Evolutionary conservation across 768 basidiomycete species (phyloP).

Genomic region (Steccherinum ochraceum): DNA sequence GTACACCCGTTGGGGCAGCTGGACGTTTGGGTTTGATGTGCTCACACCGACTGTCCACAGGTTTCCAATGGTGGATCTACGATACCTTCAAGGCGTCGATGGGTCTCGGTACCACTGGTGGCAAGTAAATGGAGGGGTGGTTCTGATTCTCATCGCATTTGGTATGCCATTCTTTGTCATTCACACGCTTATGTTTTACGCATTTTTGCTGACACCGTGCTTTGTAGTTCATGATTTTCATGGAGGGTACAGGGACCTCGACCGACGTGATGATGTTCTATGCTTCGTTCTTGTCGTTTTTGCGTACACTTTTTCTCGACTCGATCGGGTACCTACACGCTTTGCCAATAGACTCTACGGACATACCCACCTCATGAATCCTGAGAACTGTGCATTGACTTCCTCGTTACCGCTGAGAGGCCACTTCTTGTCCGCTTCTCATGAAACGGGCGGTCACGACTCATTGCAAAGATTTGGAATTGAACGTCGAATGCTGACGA

Average conservation of each 20-base stretch:
- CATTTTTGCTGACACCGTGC: background rate
- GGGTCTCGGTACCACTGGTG: conserved; percentile 85
- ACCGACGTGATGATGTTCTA: background rate
- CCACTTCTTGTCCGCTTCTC: no score
- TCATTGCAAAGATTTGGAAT: no score
- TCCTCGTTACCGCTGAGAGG: no score
- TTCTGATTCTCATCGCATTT: no score
- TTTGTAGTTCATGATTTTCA: background rate
- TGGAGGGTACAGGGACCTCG: background rate
- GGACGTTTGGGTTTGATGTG: conserved; percentile 5
- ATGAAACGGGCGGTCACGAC: no score
- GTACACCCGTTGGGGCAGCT: background rate
- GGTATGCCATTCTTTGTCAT: background rate
- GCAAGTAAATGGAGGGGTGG: conserved; percentile 50
- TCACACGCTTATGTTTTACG: background rate
- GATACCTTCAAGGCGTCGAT: conserved; percentile 79
- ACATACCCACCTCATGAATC: background rate
- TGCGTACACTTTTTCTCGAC: background rate
- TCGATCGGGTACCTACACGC: background rate
- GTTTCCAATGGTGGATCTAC: conserved; percentile 95
- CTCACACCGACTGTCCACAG: conserved; percentile 36
- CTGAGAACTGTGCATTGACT: no score
- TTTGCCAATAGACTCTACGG: background rate
- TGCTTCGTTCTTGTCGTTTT: background rate
- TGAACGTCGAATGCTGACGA: no score